phyloP scores from a whole-genome alignment of 176 grass and related monocot species.

The Oryza meridionalis region DNA sequence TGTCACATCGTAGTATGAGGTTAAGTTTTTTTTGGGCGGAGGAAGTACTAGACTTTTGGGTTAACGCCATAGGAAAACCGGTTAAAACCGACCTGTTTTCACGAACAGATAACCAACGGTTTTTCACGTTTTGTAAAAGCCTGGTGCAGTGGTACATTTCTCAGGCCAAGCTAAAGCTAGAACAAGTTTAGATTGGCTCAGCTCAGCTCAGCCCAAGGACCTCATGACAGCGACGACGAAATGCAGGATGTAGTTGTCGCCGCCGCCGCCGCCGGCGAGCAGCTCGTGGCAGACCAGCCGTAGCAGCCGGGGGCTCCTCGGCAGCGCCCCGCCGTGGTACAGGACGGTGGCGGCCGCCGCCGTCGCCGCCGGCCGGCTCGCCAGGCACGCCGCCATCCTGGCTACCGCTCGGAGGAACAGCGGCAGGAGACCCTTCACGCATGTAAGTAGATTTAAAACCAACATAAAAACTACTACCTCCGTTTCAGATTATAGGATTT shows the following conservation, averaged over 20 bases:
- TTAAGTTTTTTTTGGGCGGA: too few species aligned
- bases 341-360: conserved; percentile 65
- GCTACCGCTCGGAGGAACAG: conserved; percentile 54
- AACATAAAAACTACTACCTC: too few species aligned
- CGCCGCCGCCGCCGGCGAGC: conserved; percentile 24
- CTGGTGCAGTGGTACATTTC: too few species aligned
- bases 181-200: background rate
- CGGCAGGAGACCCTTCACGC: conserved; percentile 44
- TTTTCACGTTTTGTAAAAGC: background rate
- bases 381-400: conserved; percentile 58
- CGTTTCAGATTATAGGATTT: too few species aligned
- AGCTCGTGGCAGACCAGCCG: conserved; percentile 66
- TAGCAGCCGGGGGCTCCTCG: conserved; percentile 60
- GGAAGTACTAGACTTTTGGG: too few species aligned
- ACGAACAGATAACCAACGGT: too few species aligned
- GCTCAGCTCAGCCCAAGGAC: conserved; percentile 35
- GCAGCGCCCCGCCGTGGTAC: conserved; percentile 70
- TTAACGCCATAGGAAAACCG: too few species aligned
- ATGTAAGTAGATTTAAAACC: too few species aligned
- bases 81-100: too few species aligned
- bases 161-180: background rate
- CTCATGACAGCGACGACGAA: conserved; percentile 62
- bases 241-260: conserved; percentile 62
- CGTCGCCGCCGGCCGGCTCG: conserved; percentile 35
- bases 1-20: too few species aligned